Conservation (phyloP, 2,329 filamentous ascomycete species). For the Pyrenochaeta sp. region DNA sequence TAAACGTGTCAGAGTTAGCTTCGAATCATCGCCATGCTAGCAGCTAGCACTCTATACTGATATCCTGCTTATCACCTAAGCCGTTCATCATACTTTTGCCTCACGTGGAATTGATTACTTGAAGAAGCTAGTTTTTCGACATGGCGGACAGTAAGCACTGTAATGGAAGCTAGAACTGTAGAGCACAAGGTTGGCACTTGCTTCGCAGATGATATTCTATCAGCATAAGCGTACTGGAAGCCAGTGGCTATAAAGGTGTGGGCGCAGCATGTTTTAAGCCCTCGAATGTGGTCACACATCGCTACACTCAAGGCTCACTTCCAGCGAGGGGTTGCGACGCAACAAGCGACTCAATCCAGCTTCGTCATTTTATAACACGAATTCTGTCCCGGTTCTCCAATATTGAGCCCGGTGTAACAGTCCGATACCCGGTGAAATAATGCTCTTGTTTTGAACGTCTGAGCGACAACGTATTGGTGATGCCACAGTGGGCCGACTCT, state of each 20-base stretch:
- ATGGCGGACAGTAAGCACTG: neutral
- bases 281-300: conserved; percentile 2
- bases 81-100: conserved; percentile 1
- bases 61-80: neutral
- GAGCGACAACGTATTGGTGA: neutral
- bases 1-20: neutral
- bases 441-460: neutral
- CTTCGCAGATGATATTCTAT: neutral
- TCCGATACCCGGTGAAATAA: neutral
- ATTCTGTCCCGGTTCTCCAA: neutral
- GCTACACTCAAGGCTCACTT: conserved; percentile 1
- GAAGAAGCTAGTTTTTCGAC: neutral
- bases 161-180: neutral
- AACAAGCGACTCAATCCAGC: neutral
- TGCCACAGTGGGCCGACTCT: conserved; percentile 1
- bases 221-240: conserved; percentile 4
- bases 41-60: neutral
- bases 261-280: neutral
- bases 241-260: neutral
- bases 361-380: neutral
- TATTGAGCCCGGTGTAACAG: neutral
- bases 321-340: neutral
- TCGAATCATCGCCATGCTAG: neutral
- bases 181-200: neutral
- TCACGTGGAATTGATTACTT: neutral